phyloP scores from a whole-genome alignment of 129 eudicot genomes.

The Helianthus tuberosus region DNA sequence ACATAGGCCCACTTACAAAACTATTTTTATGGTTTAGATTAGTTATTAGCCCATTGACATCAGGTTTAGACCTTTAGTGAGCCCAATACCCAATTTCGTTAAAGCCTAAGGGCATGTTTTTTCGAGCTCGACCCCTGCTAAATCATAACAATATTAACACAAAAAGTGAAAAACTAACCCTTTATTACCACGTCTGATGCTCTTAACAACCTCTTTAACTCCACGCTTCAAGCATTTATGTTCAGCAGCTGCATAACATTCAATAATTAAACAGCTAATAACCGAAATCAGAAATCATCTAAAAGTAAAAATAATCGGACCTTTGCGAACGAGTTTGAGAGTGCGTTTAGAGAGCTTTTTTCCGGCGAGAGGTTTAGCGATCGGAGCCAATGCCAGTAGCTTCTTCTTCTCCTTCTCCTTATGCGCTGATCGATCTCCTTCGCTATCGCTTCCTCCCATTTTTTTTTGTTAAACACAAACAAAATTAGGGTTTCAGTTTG shows the following conservation, averaged over 20 bases:
- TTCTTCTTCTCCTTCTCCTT: constrained; percentile 62
- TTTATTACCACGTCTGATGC: constrained; percentile 87
- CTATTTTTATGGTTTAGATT: no score
- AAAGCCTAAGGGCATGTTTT: no score
- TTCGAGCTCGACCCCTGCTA: no score
- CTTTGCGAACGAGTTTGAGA: constrained; percentile 89
- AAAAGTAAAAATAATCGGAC: constrained; percentile 27
- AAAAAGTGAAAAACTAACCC: constrained; percentile 50
- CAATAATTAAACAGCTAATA: background rate
- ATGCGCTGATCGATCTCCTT: constrained; percentile 58
- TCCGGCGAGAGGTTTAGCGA: constrained; percentile 95
- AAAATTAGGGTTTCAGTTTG: background rate
- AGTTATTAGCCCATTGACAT: no score
- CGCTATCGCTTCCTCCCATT: constrained; percentile 91
- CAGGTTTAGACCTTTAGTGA: no score
- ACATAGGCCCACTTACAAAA: no score
- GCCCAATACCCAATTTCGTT: no score
- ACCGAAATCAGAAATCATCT: background rate
- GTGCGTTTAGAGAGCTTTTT: constrained; percentile 88
- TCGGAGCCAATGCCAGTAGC: constrained; percentile 70
- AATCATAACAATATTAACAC: background rate
- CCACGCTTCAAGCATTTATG: constrained; percentile 94
- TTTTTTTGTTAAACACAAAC: background rate
- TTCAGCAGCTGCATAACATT: constrained; percentile 70
- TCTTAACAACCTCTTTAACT: constrained; percentile 94